phyloP scores from a whole-genome alignment of 345 rosid genomes.

The Eucalyptus cloeziana region DNA sequence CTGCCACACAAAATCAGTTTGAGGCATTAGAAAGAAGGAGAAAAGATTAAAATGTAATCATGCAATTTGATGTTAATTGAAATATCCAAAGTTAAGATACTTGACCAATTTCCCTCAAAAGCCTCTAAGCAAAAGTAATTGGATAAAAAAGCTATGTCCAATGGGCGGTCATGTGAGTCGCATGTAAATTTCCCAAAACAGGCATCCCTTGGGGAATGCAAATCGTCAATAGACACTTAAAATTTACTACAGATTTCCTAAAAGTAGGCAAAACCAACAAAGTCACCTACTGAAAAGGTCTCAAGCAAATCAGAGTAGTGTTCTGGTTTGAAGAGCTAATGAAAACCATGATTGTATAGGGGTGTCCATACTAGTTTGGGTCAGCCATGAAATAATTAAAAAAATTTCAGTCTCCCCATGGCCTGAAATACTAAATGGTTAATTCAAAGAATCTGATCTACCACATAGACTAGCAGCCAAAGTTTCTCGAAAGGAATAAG shows the following conservation, averaged over 20 bases:
- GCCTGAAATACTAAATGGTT: not conserved
- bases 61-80: not conserved
- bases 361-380: not conserved
- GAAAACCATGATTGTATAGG: not conserved
- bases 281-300: not conserved
- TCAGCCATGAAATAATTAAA: not conserved
- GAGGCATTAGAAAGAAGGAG: not conserved
- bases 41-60: not conserved
- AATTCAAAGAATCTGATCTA: not conserved
- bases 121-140: not conserved
- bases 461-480: not conserved
- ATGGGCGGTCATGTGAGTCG: not conserved
- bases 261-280: not conserved
- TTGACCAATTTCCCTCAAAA: not conserved
- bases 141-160: not conserved
- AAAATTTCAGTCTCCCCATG: not conserved
- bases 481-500: not conserved
- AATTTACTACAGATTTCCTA: not conserved
- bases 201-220: not conserved
- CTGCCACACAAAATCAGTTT: conserved; percentile 15
- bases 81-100: not conserved
- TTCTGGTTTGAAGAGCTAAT: not conserved
- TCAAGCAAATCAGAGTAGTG: not conserved
- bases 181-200: not conserved
- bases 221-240: not conserved